Percentiles rank a stretch among this genome's conserved stretches.
Evolutionary conservation across 164 flowering plant species (phyloP).

Genomic region (Dillenia suffruticosa): DNA sequence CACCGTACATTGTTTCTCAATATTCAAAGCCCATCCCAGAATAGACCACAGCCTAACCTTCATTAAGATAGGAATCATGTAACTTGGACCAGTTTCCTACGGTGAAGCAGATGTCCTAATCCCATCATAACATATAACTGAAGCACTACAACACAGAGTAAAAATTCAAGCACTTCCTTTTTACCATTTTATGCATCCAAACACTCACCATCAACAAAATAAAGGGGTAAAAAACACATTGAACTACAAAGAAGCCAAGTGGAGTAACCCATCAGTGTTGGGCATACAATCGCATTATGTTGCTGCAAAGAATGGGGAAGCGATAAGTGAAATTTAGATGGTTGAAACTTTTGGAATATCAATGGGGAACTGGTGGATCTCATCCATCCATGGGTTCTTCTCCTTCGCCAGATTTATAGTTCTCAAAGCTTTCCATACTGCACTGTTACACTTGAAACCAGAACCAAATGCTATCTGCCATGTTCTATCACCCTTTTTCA

Average conservation of each 20-base stretch:
- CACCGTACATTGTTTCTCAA: no score
- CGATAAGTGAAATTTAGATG: constrained; percentile 21
- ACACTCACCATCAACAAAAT: neutral
- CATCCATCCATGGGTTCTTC: constrained; percentile 79
- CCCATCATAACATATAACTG: no score
- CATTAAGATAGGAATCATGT: no score
- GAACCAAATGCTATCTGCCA: constrained; percentile 91
- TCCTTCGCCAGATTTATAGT: constrained; percentile 59
- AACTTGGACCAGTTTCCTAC: no score
- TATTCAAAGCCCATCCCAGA: no score
- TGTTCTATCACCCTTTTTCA: constrained; percentile 61
- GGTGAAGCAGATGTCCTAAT: no score
- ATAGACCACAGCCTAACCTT: no score
- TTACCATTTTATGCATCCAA: neutral
- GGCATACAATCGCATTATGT: no score
- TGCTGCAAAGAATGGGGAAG: neutral
- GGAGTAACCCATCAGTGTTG: no score
- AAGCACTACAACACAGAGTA: no score
- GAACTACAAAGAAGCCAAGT: no score
- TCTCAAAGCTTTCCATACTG: constrained; percentile 71
- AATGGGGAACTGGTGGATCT: constrained; percentile 61
- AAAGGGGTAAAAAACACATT: neutral
- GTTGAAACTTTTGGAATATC: constrained; percentile 51
- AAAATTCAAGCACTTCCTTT: no score
- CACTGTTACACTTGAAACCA: constrained; percentile 84